Conservation (phyloP, 441 rosid genomes). For the Biscutella laevigata region DNA sequence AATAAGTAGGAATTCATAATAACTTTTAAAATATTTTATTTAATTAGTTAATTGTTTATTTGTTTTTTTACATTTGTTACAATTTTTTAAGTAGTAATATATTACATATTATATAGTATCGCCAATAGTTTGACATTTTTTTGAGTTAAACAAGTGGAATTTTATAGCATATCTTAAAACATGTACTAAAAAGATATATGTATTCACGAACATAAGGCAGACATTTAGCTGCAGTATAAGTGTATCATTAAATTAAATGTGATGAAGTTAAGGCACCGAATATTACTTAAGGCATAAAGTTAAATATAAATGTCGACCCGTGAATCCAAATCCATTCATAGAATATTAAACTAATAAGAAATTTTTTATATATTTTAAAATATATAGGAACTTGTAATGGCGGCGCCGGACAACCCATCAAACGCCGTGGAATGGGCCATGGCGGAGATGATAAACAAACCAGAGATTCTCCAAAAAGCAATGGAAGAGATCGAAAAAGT, state of each 20-base stretch:
- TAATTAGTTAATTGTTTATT: no score
- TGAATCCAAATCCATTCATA: background rate
- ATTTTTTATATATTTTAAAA: background rate
- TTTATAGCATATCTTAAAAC: no score
- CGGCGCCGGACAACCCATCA: slow-evolving; percentile 40
- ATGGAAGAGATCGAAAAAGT: slow-evolving; percentile 34
- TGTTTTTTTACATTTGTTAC: no score
- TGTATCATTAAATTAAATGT: no score
- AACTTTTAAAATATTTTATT: background rate
- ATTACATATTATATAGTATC: no score
- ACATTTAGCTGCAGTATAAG: no score
- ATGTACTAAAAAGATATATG: no score
- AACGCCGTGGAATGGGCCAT: slow-evolving; percentile 41
- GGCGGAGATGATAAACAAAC: slow-evolving; percentile 44
- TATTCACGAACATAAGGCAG: no score
- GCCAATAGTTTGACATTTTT: no score
- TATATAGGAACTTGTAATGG: slow-evolving; percentile 35
- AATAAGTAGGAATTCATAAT: background rate
- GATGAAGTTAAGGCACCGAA: no score
- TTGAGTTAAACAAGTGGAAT: no score
- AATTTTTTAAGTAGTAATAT: no score
- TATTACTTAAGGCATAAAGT: slow-evolving; percentile 25
- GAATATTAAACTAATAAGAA: background rate
- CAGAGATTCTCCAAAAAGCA: slow-evolving; percentile 35
- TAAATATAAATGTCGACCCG: background rate